Evolutionary conservation across 805 yeast genomes (phyloP).

Genomic region (Candida endomychidarum): DNA sequence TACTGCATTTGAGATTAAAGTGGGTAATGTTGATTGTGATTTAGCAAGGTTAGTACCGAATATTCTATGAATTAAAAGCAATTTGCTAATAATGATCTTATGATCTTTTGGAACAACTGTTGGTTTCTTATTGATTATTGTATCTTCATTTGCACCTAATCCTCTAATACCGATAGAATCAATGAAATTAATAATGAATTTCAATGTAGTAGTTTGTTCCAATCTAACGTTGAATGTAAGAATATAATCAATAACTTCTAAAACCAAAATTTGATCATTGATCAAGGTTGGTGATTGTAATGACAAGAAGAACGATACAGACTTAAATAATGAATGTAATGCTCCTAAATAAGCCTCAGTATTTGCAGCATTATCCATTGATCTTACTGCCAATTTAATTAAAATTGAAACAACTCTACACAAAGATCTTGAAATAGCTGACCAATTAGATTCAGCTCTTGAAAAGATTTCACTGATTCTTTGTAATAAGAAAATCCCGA

Average conservation of each 20-base stretch:
- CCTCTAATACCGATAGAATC: conserved; percentile 60
- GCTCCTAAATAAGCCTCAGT: conserved; percentile 28
- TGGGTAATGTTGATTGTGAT: conserved; percentile 25
- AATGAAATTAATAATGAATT: conserved; percentile 45
- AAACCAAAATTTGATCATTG: conserved; percentile 61
- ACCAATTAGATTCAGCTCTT: conserved; percentile 57
- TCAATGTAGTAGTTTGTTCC: conserved; percentile 39
- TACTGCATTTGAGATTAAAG: conserved; percentile 47
- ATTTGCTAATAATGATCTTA: conserved; percentile 53
- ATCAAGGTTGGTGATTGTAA: conserved; percentile 47
- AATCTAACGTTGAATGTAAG: conserved; percentile 42
- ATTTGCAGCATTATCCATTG: conserved; percentile 21
- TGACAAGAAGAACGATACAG: conserved; percentile 45
- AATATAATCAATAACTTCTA: conserved; percentile 61
- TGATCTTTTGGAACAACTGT: conserved; percentile 47
- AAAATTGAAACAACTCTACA: conserved; percentile 59
- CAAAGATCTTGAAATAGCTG: conserved; percentile 58
- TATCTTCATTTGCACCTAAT: conserved; percentile 44
- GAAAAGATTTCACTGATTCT: conserved; percentile 48
- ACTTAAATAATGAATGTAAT: conserved; percentile 37
- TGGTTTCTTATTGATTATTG: conserved; percentile 18
- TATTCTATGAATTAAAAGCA: conserved; percentile 59
- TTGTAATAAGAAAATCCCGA: conserved; percentile 52
- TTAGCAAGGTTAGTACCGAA: conserved; percentile 40
- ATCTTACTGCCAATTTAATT: conserved; percentile 37